Conservation (phyloP, 371 early-diverging fungal species). For the Rhizopus sp. region DNA sequence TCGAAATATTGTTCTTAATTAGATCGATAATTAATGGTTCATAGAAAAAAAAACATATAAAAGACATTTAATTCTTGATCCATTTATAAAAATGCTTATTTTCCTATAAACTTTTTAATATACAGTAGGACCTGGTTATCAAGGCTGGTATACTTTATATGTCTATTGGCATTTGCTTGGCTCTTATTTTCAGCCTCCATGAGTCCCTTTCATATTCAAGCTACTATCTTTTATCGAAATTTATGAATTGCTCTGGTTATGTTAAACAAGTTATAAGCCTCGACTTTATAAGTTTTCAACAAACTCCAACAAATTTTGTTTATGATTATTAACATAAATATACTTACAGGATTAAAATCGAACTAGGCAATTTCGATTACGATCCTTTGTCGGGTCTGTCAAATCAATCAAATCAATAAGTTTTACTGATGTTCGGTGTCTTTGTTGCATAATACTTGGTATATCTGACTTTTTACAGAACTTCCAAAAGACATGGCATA, state of each 20-base stretch:
- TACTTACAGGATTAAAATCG: constrained; percentile 17
- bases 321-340: constrained; percentile 16
- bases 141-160: constrained; percentile 6
- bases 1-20: constrained; percentile 8
- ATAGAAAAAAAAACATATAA: constrained; percentile 6
- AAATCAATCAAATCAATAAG: constrained; percentile 19
- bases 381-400: constrained; percentile 23
- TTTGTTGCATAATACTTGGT: constrained; percentile 17
- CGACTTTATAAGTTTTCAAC: constrained; percentile 8
- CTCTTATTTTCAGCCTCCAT: constrained; percentile 8
- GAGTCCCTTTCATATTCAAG: constrained; percentile 5
- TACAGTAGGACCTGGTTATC: constrained; percentile 8
- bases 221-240: constrained; percentile 1
- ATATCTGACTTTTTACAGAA: constrained; percentile 15
- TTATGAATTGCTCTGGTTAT: constrained; percentile 6
- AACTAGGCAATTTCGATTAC: constrained; percentile 20
- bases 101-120: constrained; percentile 2
- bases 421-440: constrained; percentile 21
- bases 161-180: constrained; percentile 5
- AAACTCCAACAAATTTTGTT: constrained; percentile 8
- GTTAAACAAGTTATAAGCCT: constrained; percentile 9
- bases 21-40: constrained; percentile 9
- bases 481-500: constrained; percentile 22
- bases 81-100: constrained; percentile 9
- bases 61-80: constrained; percentile 8